Evolutionary conservation across 2,329 filamentous ascomycete genomes (phyloP).

Genomic region (Apiospora sp.): DNA sequence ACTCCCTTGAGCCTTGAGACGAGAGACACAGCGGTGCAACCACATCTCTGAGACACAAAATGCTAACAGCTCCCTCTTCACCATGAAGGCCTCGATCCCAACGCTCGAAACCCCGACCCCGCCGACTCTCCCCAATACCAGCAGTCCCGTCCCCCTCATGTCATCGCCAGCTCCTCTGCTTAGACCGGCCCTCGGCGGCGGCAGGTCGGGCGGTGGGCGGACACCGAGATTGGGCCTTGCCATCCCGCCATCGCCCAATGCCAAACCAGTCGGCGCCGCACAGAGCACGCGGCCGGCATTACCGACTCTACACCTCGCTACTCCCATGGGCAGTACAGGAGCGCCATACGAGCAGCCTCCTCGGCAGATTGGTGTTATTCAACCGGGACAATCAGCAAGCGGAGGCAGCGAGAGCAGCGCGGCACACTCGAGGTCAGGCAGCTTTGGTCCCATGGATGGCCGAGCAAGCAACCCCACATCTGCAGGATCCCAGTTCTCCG

Average conservation of each 20-base stretch:
- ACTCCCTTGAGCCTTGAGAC: not conserved
- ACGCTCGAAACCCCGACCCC: constrained; percentile 23
- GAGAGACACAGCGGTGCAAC: not conserved
- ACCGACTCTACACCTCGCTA: constrained; percentile 85
- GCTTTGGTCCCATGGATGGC: constrained; percentile 80
- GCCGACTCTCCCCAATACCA: constrained; percentile 42
- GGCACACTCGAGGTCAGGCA: constrained; percentile 82
- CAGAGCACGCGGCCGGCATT: constrained; percentile 65
- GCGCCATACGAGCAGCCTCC: constrained; percentile 73
- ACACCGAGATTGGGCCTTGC: constrained; percentile 85
- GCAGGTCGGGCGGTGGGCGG: constrained; percentile 67
- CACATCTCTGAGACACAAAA: not conserved
- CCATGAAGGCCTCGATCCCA: constrained; percentile 40
- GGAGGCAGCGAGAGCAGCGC: constrained; percentile 82
- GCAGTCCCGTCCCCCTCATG: constrained; percentile 64
- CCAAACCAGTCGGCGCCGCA: constrained; percentile 73
- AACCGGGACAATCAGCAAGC: constrained; percentile 71
- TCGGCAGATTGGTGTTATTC: constrained; percentile 59
- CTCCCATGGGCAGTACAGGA: constrained; percentile 83
- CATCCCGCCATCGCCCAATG: constrained; percentile 87
- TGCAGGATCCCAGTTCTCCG: constrained; percentile 86
- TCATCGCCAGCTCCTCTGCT: constrained; percentile 81
- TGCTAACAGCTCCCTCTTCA: constrained; percentile 45
- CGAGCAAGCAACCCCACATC: constrained; percentile 83
- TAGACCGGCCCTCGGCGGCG: constrained; percentile 81